Evolutionary conservation across 1,284 basidiomycete species (phyloP).

Genomic region (Cystobasidium sp.): DNA sequence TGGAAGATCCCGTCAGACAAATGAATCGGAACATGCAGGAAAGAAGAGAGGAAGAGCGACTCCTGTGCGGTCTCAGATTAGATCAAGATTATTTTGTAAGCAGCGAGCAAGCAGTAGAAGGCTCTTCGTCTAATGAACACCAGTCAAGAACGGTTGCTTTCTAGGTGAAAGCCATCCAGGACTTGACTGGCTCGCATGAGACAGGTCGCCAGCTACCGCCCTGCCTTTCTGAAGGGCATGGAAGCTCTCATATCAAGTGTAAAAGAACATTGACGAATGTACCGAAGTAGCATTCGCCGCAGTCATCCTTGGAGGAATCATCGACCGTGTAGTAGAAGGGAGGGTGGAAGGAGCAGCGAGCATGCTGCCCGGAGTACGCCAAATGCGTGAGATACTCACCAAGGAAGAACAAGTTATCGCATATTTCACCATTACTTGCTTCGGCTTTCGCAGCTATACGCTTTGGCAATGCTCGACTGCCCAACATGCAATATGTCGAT

Average conservation of each 20-base stretch:
- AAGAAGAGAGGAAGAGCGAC: not conserved
- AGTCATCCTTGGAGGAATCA: constrained; percentile 26
- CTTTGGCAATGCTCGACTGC: constrained; percentile 72
- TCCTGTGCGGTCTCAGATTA: constrained; percentile 41
- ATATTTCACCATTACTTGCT: constrained; percentile 75
- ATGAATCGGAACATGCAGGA: not conserved
- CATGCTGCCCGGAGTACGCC: too few species aligned
- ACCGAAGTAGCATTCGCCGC: not conserved
- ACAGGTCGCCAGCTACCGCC: not conserved
- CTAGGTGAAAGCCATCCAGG: not conserved
- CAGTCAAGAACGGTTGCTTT: constrained; percentile 21
- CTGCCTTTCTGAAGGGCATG: constrained; percentile 20
- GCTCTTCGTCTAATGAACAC: not conserved
- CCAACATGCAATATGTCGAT: constrained; percentile 90
- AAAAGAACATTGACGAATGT: constrained; percentile 5
- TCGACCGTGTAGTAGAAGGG: not conserved
- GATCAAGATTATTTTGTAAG: constrained; percentile 45
- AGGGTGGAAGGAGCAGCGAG: not conserved
- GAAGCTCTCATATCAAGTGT: constrained; percentile 40
- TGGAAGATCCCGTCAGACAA: not conserved
- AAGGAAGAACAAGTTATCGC: constrained; percentile 78
- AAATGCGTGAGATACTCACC: constrained; percentile 63
- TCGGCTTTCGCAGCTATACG: constrained; percentile 73
- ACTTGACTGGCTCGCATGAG: too few species aligned
- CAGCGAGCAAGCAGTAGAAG: constrained; percentile 20